Evolutionary conservation across 2,329 filamentous ascomycete genomes (phyloP).

Genomic region (Hypoxylon sp.): DNA sequence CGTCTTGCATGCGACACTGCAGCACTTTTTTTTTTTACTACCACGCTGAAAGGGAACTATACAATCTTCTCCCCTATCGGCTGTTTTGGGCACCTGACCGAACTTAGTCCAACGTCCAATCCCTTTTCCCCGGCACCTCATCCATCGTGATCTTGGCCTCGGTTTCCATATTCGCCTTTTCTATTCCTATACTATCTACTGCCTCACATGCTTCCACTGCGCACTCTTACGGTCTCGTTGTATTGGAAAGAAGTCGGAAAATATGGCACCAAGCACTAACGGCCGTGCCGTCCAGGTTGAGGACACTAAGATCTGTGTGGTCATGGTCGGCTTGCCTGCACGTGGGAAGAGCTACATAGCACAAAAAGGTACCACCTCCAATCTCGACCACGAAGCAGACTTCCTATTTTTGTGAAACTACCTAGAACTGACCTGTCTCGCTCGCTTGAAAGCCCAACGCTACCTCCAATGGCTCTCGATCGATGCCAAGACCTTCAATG

Average conservation of each 20-base stretch:
- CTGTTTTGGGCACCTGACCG: conserved; percentile 38
- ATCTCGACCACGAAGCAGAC: neutral
- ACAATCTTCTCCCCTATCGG: conserved; percentile 12
- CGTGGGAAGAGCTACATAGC: conserved; percentile 98
- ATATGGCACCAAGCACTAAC: conserved; percentile 62
- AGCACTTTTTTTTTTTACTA: conserved; percentile 28
- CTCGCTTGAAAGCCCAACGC: conserved; percentile 76
- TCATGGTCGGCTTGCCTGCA: conserved; percentile 97
- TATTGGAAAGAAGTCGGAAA: conserved; percentile 47
- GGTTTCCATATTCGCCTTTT: conserved; percentile 21
- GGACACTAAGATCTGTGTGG: conserved; percentile 96
- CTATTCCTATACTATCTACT: conserved; percentile 21
- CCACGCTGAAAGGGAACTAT: conserved; percentile 4
- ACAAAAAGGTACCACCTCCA: conserved; percentile 79
- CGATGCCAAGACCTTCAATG: conserved; percentile 94
- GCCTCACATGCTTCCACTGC: conserved; percentile 47
- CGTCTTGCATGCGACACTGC: conserved; percentile 40
- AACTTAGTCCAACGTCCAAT: conserved; percentile 26
- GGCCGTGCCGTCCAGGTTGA: conserved; percentile 87
- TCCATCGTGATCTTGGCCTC: conserved; percentile 18
- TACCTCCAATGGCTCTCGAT: conserved; percentile 98
- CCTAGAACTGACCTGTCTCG: conserved; percentile 38
- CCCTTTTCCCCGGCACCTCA: conserved; percentile 23
- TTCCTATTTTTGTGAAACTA: conserved; percentile 18
- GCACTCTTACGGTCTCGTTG: conserved; percentile 15